phyloP scores from a whole-genome alignment of 768 basidiomycete species.

The Kwoniella dejecticola region DNA sequence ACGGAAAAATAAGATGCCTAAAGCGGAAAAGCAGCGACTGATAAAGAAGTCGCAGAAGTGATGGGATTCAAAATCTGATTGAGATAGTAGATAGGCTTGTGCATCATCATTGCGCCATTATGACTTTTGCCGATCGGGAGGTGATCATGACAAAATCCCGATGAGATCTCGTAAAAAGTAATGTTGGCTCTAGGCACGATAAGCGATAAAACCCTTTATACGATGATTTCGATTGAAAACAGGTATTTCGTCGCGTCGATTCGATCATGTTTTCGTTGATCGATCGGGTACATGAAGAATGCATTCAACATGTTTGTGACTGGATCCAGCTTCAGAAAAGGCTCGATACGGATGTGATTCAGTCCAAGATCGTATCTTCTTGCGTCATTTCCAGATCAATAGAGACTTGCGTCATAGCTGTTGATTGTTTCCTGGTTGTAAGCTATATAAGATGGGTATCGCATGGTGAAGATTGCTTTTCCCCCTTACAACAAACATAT shows the following conservation, averaged over 20 bases:
- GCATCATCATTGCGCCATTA: no score
- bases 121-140: no score
- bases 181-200: slow-evolving; percentile 8
- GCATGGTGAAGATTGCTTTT: not conserved
- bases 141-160: no score
- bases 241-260: slow-evolving; percentile 6
- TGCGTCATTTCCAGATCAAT: slow-evolving; percentile 1
- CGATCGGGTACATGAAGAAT: no score
- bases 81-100: no score
- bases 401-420: slow-evolving; percentile 1
- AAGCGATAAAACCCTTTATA: not conserved
- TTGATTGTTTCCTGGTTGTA: not conserved
- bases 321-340: not conserved
- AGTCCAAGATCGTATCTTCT: not conserved
- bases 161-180: slow-evolving; percentile 1
- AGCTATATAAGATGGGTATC: not conserved
- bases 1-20: slow-evolving; percentile 90
- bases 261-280: slow-evolving; percentile 3
- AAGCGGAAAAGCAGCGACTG: slow-evolving; percentile 85
- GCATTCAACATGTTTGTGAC: not conserved
- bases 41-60: slow-evolving; percentile 61
- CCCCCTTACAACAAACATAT: not conserved
- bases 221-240: no score
- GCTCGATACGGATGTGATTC: not conserved
- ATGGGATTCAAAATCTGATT: not conserved